Evolutionary conservation across 805 yeast species (phyloP).

Genomic region (Cephaloascus albidus): DNA sequence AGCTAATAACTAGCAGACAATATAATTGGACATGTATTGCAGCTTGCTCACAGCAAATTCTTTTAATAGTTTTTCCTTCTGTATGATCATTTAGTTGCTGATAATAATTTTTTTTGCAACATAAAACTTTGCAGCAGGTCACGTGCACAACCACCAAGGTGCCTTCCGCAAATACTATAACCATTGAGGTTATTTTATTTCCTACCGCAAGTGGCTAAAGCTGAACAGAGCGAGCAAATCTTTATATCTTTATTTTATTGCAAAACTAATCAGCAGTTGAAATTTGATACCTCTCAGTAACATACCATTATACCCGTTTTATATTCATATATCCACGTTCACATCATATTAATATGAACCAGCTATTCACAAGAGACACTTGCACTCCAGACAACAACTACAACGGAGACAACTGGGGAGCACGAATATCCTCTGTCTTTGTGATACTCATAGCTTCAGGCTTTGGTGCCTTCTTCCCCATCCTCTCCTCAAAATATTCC

Average conservation of each 20-base stretch:
- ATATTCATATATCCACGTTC: not conserved
- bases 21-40: no score
- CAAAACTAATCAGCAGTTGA: not conserved
- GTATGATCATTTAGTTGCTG: no score
- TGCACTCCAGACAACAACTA: slow-evolving; percentile 27
- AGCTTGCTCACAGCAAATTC: no score
- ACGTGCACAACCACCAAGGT: not conserved
- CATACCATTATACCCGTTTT: not conserved
- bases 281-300: not conserved
- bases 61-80: no score
- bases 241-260: no score
- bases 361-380: slow-evolving; percentile 16
- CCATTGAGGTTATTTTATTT: not conserved
- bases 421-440: slow-evolving; percentile 46
- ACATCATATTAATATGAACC: slow-evolving; percentile 1
- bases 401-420: slow-evolving; percentile 26
- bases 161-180: not conserved
- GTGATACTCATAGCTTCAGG: slow-evolving; percentile 46
- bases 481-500: slow-evolving; percentile 50
- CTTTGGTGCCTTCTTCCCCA: slow-evolving; percentile 53
- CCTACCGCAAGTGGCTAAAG: not conserved
- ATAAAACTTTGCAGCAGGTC: not conserved
- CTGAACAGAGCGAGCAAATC: no score
- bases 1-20: no score
- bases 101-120: no score